Base-by-base conservation (phyloP, 768 basidiomycete genomes). In the Hygrophorus pudorinus region DNA sequence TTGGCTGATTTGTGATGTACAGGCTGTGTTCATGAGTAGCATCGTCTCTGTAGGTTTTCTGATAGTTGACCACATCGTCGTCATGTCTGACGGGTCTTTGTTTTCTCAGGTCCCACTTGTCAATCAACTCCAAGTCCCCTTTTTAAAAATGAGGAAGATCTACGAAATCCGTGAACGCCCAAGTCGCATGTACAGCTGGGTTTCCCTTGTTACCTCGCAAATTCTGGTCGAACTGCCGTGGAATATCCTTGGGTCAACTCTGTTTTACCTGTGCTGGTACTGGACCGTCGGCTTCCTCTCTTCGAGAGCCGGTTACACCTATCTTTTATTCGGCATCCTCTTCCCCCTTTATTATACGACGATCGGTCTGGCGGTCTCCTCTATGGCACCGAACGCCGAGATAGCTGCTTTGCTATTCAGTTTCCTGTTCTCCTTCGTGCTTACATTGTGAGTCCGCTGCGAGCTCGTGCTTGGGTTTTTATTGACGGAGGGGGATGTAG, bases 261-360 rank as follows among this genome's bases (percentile, higher is more conserved):
- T 85, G 4, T 79, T 77, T 66, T 85, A 77, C 65, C 54, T 79
- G 14, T 80, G 76, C 55, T 85, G 81, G 81, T 85, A 72, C 57
- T 84, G 78, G 76, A 79, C 80, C 1, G 77, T 83, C 17, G 81
- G 78, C 1, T 78, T 78, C 55, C 65, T 66, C 2, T 64, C 53
- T 5, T 65, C 68, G 10, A 65, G 80, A 32, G 78, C 64, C 1
- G 81, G 69, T 2, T 81, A 71, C 58, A 77, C 74, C 1, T 81
- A 73, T 57, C 65, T 84, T 5, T 7, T 42, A 5, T 59, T 73
- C 17, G 72, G 69, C 0, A 54, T 83, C 8, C 55, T 75, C 35
- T 83, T 78, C 57, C 77, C 81, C 3, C 36, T 78, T 1, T 86
- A 78, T 51, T 85, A 76, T 52, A 79, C 78, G 12, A 74, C 79